Evolutionary conservation across 2,329 filamentous ascomycete species (phyloP).

Genomic region (Neonectria hederae): DNA sequence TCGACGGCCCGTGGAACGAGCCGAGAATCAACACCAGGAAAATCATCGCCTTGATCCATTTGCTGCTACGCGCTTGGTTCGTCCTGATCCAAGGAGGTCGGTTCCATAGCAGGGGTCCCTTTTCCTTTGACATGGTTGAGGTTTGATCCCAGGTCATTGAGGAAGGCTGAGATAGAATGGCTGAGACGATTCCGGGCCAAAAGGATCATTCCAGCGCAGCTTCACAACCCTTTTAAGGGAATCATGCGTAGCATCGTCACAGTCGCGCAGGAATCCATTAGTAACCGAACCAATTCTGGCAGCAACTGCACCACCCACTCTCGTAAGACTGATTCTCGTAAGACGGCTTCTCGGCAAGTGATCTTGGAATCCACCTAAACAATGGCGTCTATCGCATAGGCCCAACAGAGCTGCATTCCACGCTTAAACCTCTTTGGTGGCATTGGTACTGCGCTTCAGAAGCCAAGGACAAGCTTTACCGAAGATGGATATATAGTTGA

Average conservation of each 20-base stretch:
- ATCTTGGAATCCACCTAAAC: neutral
- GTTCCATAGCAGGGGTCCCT: constrained; percentile 6
- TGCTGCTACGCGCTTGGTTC: constrained; percentile 7
- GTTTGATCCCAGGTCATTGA: neutral
- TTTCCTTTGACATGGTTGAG: constrained; percentile 12
- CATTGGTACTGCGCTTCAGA: neutral
- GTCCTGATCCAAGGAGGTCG: constrained; percentile 13
- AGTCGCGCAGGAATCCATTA: neutral
- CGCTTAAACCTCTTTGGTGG: neutral
- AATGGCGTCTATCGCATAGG: neutral
- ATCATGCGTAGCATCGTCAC: neutral
- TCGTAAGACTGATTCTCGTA: neutral
- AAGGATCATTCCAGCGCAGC: neutral
- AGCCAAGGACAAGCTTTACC: neutral
- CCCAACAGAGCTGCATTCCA: neutral
- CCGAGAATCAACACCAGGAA: constrained; percentile 19
- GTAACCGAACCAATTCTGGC: neutral
- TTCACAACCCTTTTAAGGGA: neutral
- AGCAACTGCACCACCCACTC: neutral
- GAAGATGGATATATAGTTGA: neutral
- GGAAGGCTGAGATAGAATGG: neutral
- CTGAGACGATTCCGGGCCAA: neutral
- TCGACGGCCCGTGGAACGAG: constrained; percentile 18
- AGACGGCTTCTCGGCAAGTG: neutral
- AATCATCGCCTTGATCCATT: constrained; percentile 1